Conservation (phyloP, 2,329 filamentous ascomycete genomes). For the Chalara sp. region DNA sequence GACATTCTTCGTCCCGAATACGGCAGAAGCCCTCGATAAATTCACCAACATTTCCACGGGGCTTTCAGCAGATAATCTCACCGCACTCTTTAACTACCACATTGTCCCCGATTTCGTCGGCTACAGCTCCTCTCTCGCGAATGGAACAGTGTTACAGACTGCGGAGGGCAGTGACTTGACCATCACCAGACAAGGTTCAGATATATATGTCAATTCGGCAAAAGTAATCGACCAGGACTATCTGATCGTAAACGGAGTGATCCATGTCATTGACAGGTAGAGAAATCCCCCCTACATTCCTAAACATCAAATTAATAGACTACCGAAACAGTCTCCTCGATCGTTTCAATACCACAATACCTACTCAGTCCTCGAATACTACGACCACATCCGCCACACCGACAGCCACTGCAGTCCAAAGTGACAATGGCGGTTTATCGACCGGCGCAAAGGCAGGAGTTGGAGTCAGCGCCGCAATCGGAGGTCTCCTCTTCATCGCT, state of each 20-base stretch:
- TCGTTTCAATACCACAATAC: neutral
- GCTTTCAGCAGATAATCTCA: neutral
- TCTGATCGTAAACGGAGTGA: conserved; percentile 7
- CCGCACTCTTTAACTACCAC: conserved; percentile 5
- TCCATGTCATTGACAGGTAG: conserved; percentile 9
- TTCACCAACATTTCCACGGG: conserved; percentile 1
- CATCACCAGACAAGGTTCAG: conserved; percentile 1
- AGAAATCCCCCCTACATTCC: neutral
- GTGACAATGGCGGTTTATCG: neutral
- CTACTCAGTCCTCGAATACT: neutral
- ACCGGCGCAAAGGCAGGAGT: neutral
- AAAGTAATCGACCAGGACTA: conserved; percentile 3
- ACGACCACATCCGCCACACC: neutral
- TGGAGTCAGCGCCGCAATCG: neutral
- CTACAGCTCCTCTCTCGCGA: conserved; percentile 3
- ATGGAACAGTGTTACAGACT: conserved; percentile 2
- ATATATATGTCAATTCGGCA: conserved; percentile 6
- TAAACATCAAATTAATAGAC: neutral
- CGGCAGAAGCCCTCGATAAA: neutral
- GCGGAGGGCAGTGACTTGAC: conserved; percentile 1
- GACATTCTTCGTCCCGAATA: conserved; percentile 6
- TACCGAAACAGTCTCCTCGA: neutral
- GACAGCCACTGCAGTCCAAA: neutral
- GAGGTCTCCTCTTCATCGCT: too few species aligned
- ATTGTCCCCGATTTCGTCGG: conserved; percentile 1